Evolutionary conservation across 2,329 filamentous ascomycete species (phyloP).

Genomic region (Pseudogymnoascus sp.): DNA sequence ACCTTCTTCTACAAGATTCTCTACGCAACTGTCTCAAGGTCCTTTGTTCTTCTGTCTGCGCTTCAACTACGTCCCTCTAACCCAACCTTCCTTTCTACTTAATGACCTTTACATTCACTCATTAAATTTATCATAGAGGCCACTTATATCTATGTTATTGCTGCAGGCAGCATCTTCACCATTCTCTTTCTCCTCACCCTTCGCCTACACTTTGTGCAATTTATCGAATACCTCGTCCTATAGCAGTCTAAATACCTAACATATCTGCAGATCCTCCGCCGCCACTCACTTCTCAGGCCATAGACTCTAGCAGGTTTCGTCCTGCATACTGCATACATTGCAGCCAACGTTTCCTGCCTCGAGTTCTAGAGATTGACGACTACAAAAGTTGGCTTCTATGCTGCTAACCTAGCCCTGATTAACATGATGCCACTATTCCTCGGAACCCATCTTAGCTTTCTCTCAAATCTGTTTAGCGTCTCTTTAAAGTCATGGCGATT

Average conservation of each 20-base stretch:
- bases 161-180: constrained; percentile 20
- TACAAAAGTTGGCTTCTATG: not conserved
- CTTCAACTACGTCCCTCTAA: not conserved
- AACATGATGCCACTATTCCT: constrained; percentile 17
- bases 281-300: constrained; percentile 17
- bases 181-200: constrained; percentile 19
- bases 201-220: constrained; percentile 10
- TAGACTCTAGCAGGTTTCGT: constrained; percentile 18
- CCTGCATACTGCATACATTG: constrained; percentile 9
- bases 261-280: constrained; percentile 20
- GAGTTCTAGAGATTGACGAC: not conserved
- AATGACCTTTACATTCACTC: too few relatives aligned
- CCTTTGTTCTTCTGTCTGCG: not conserved
- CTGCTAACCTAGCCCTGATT: constrained; percentile 15
- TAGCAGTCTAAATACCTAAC: constrained; percentile 20
- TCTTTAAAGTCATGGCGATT: constrained; percentile 10
- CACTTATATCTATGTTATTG: constrained; percentile 21
- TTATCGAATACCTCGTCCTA: constrained; percentile 15
- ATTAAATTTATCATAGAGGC: too few relatives aligned
- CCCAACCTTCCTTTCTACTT: too few relatives aligned
- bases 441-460: constrained; percentile 12
- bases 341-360: constrained; percentile 2
- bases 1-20: not conserved
- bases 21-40: not conserved
- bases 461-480: constrained; percentile 14